Percentiles rank a stretch among this genome's conserved stretches.
Evolutionary conservation across 2,329 filamentous ascomycete genomes (phyloP).

Genomic region (Fusarium drepaniforme): DNA sequence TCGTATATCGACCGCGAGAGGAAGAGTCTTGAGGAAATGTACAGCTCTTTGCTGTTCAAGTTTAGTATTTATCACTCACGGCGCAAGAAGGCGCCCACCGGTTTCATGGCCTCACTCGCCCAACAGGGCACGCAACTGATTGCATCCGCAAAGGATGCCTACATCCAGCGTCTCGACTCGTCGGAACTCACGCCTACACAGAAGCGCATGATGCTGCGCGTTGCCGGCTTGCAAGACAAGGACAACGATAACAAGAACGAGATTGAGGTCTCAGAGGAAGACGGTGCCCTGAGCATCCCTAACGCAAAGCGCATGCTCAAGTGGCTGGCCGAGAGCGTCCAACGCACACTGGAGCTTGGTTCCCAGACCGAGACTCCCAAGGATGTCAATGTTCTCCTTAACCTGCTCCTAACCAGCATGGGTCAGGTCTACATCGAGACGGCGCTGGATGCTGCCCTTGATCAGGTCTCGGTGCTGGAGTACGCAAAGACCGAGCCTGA

Average conservation of each 20-base stretch:
- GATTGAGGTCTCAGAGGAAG: constrained; percentile 90
- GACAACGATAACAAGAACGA: constrained; percentile 83
- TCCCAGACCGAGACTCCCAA: constrained; percentile 91
- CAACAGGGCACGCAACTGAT: constrained; percentile 92
- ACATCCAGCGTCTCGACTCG: constrained; percentile 88
- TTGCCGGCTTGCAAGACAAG: constrained; percentile 85
- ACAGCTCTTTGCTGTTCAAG: constrained; percentile 94
- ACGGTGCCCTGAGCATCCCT: constrained; percentile 84
- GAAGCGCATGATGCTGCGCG: constrained; percentile 88
- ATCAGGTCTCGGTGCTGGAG: constrained; percentile 82
- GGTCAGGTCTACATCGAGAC: constrained; percentile 83
- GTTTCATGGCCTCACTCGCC: constrained; percentile 92
- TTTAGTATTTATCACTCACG: constrained; percentile 95
- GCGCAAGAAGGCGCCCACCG: constrained; percentile 88
- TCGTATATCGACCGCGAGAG: constrained; percentile 78
- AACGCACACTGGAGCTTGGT: constrained; percentile 90
- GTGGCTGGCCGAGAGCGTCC: constrained; percentile 96
- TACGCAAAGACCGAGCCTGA: constrained; percentile 87
- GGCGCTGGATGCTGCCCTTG: constrained; percentile 75
- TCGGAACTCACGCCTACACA: constrained; percentile 90
- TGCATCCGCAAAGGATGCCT: constrained; percentile 89
- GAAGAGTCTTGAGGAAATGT: constrained; percentile 81
- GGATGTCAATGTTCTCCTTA: constrained; percentile 88
- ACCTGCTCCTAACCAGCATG: constrained; percentile 87
- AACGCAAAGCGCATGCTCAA: constrained; percentile 98